Evolutionary conservation across 495 filamentous ascomycete genomes (phyloP).

Genomic region (Clohesyomyces aquaticus): DNA sequence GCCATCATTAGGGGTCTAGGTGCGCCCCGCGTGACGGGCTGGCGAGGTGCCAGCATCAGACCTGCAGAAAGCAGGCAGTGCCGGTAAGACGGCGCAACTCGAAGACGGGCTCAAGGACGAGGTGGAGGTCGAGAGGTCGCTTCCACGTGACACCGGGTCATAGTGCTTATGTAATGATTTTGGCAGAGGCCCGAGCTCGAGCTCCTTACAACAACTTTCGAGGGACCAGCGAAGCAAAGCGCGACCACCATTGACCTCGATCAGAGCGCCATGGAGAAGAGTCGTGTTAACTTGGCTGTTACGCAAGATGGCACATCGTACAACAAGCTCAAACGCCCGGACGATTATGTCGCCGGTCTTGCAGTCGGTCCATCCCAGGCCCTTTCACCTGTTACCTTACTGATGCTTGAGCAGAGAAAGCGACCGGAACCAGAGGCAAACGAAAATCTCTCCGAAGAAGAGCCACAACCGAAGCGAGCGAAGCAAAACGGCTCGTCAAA

Average conservation of each 20-base stretch:
- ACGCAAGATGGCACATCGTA: constrained; percentile 35
- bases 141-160: too few relatives aligned
- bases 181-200: too few relatives aligned
- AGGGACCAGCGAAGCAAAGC: too few relatives aligned
- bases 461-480: not conserved
- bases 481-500: not conserved
- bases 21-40: not conserved
- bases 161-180: too few relatives aligned
- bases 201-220: too few relatives aligned
- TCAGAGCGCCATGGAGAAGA: constrained; percentile 14
- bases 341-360: constrained; percentile 11
- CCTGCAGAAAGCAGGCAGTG: not conserved
- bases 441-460: not conserved
- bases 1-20: not conserved
- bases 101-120: too few relatives aligned
- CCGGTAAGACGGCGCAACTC: not conserved
- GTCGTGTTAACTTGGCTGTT: constrained; percentile 29
- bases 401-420: not conserved
- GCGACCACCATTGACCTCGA: too few relatives aligned
- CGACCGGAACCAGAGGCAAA: not conserved
- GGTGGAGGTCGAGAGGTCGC: too few relatives aligned
- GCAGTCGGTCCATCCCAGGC: not conserved
- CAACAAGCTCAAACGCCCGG: constrained; percentile 36
- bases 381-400: not conserved
- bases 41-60: not conserved